Evolutionary conservation across 202 grass and related monocot genomes (phyloP).

Genomic region (Elaeis oleifera): DNA sequence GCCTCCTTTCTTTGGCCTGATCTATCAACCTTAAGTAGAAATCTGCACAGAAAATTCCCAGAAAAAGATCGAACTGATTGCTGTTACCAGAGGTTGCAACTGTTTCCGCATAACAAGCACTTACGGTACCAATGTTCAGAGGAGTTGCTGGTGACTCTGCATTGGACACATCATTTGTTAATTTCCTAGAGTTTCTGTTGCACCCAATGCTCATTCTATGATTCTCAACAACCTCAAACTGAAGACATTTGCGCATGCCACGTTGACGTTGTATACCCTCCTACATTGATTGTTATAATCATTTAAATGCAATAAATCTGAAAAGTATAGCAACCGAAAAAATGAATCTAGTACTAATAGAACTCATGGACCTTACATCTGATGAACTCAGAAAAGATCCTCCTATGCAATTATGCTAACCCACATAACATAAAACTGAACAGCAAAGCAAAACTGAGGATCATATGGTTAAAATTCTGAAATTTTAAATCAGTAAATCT

Average conservation of each 20-base stretch:
- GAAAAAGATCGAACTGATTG: not conserved
- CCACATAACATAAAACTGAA: too few relatives aligned
- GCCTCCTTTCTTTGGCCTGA: conserved; percentile 2
- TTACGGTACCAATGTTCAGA: not conserved
- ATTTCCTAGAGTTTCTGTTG: not conserved
- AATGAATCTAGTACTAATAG: too few relatives aligned
- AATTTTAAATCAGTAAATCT: too few relatives aligned
- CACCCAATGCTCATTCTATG: not conserved
- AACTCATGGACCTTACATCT: too few relatives aligned
- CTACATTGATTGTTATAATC: conserved; percentile 13
- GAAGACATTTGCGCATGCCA: conserved; percentile 20
- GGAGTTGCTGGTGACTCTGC: not conserved
- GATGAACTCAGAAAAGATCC: too few relatives aligned
- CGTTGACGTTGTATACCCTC: conserved; percentile 16
- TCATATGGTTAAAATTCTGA: too few relatives aligned
- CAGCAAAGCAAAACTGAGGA: too few relatives aligned
- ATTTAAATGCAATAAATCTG: not conserved
- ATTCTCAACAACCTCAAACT: conserved; percentile 21
- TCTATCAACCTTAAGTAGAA: not conserved
- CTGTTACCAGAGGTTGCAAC: not conserved
- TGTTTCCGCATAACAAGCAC: not conserved
- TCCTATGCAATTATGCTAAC: too few relatives aligned
- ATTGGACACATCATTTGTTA: not conserved
- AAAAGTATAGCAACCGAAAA: not conserved
- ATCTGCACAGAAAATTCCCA: not conserved